Percentiles rank a stretch among this genome's conserved stretches.
phyloP scores from a whole-genome alignment of 179 eudicot genomes.

The Nepenthes alata region DNA sequence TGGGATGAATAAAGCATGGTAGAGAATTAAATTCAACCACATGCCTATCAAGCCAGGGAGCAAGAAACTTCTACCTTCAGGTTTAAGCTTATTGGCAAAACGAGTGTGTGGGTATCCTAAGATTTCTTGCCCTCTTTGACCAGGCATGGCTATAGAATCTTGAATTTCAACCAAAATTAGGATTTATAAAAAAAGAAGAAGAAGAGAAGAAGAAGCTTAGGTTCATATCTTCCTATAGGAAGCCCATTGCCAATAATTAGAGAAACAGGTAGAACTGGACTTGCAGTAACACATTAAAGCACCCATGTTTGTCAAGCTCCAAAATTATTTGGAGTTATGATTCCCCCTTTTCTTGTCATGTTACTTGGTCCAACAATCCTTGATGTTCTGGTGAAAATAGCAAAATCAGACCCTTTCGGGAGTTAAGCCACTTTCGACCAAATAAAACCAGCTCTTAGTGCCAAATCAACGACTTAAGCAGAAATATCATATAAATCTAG shows the following conservation, averaged over 20 bases:
- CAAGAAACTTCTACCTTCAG: conserved; percentile 31
- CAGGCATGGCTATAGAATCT: conserved; percentile 40
- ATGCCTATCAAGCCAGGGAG: conserved; percentile 69
- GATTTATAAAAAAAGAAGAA: conserved; percentile 6
- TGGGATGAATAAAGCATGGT: neutral
- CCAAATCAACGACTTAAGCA: neutral
- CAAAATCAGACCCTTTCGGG: conserved; percentile 17
- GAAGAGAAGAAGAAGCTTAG: conserved; percentile 11
- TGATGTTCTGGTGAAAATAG: conserved; percentile 22
- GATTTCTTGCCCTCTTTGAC: conserved; percentile 37
- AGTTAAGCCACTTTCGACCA: conserved; percentile 18
- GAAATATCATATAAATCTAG: too few relatives aligned
- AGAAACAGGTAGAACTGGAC: conserved; percentile 8
- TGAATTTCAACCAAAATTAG: conserved; percentile 35
- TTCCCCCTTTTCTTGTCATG: conserved; percentile 30
- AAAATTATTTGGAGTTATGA: conserved; percentile 13
- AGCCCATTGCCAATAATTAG: conserved; percentile 40
- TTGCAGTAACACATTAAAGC: conserved; percentile 31
- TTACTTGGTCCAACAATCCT: conserved; percentile 21
- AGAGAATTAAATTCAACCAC: conserved; percentile 71
- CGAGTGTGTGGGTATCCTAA: conserved; percentile 33
- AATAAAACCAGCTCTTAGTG: conserved; percentile 19
- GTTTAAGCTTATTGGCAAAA: conserved; percentile 25
- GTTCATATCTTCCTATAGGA: conserved; percentile 42
- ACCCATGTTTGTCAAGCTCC: conserved; percentile 37